Evolutionary conservation across 768 basidiomycete genomes (phyloP).

Genomic region (Serendipita sp.): DNA sequence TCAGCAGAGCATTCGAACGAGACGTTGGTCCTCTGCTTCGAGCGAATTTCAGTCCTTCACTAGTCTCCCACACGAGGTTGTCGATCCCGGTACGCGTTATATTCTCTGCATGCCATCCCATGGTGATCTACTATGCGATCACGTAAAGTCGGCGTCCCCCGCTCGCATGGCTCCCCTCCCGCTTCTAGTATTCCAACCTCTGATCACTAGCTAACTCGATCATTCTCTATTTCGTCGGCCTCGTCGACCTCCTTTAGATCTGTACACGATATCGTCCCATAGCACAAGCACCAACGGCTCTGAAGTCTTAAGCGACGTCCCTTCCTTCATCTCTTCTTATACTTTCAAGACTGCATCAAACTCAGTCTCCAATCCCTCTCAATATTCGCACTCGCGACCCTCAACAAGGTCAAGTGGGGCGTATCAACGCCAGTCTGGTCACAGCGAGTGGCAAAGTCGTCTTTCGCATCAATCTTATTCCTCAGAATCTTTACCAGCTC

Average conservation of each 20-base stretch:
- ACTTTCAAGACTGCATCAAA: not conserved
- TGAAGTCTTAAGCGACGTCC: not conserved
- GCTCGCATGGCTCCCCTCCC: too few relatives aligned
- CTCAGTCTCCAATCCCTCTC: not conserved
- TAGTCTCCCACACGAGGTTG: not conserved
- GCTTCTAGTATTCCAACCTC: too few relatives aligned
- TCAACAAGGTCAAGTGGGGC: not conserved
- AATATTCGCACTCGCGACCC: not conserved
- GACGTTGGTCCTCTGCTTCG: constrained; percentile 1
- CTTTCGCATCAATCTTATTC: not conserved
- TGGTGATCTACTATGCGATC: too few relatives aligned
- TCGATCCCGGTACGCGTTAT: not conserved
- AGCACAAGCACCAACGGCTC: not conserved
- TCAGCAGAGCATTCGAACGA: not conserved
- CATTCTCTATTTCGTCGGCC: not conserved
- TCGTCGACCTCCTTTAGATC: not conserved
- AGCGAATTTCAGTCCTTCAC: not conserved
- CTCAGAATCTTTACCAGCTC: not conserved
- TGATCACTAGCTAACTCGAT: not conserved
- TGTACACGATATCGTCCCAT: not conserved
- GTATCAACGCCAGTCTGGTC: not conserved
- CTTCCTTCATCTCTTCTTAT: not conserved
- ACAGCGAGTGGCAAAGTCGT: not conserved
- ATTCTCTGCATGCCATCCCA: not conserved
- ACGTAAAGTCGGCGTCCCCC: too few relatives aligned